Percentiles rank a stretch among this genome's conserved stretches.
Evolutionary conservation across 768 basidiomycete species (phyloP).

Genomic region (Podaxis rugospora): DNA sequence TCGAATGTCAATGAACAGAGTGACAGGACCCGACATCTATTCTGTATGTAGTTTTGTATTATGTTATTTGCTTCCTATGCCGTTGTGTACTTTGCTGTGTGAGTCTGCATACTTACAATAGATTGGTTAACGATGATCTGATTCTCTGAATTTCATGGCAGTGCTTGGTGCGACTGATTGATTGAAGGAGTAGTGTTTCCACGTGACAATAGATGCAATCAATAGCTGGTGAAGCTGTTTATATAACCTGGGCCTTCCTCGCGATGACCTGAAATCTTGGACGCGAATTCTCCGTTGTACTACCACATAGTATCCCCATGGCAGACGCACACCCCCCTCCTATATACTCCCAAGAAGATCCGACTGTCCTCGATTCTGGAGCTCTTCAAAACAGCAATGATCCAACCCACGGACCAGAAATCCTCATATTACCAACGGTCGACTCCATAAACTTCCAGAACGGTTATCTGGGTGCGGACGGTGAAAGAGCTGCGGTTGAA

Average conservation of each 20-base stretch:
- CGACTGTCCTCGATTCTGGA: slow-evolving; percentile 17
- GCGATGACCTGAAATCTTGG: slow-evolving; percentile 8
- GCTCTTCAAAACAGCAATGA: slow-evolving; percentile 16
- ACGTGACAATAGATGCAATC: slow-evolving; percentile 8
- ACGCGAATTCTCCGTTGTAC: slow-evolving; percentile 15
- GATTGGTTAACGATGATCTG: slow-evolving; percentile 4
- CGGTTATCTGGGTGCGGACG: slow-evolving; percentile 81
- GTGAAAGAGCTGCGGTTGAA: slow-evolving; percentile 77
- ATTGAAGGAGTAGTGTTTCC: background rate
- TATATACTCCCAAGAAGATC: slow-evolving; percentile 52
- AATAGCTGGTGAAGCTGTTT: slow-evolving; percentile 1
- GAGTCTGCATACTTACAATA: background rate
- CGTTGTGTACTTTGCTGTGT: background rate
- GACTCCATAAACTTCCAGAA: slow-evolving; percentile 79
- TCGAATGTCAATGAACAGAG: slow-evolving; percentile 51
- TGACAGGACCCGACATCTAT: slow-evolving; percentile 1
- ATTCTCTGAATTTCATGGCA: background rate
- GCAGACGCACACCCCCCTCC: slow-evolving; percentile 52
- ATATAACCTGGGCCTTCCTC: slow-evolving; percentile 1
- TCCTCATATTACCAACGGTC: slow-evolving; percentile 69
- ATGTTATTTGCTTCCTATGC: background rate
- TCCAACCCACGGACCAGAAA: slow-evolving; percentile 43
- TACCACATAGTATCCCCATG: slow-evolving; percentile 20
- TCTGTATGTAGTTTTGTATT: slow-evolving; percentile 10
- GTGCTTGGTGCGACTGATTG: background rate